A percentile compares a stretch with the other conserved stretches of the same genome.
Conservation (phyloP, 2,329 filamentous ascomycete species). For the Tolypocladium endophyticum region DNA sequence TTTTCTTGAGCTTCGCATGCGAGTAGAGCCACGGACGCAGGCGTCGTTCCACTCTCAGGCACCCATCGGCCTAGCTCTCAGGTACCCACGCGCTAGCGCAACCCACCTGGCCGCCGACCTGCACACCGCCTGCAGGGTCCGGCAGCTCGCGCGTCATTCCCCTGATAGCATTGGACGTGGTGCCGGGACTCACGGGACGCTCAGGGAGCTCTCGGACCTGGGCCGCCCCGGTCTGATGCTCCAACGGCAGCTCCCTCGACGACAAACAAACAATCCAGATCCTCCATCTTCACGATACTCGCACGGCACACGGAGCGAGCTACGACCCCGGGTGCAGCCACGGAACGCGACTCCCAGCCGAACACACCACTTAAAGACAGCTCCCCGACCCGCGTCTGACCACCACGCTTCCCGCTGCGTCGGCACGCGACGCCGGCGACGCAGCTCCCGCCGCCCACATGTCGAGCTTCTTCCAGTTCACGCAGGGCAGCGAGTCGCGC, state of each 20-base stretch:
- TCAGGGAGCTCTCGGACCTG: background rate
- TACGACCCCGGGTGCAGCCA: background rate
- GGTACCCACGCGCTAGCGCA: background rate
- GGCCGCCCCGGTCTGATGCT: background rate
- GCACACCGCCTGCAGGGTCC: background rate
- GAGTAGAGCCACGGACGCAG: no score
- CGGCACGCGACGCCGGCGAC: background rate
- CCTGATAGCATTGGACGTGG: background rate
- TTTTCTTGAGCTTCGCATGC: background rate
- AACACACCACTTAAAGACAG: background rate
- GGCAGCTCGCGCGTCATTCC: background rate
- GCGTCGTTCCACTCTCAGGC: background rate
- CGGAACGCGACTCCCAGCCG: background rate
- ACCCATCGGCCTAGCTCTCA: background rate
- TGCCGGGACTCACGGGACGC: background rate
- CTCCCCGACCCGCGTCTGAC: background rate
- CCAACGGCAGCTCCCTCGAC: background rate
- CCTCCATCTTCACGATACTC: background rate
- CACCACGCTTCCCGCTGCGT: background rate
- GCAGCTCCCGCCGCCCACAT: constrained; percentile 21
- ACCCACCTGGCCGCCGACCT: background rate
- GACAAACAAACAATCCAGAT: background rate
- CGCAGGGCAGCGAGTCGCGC: constrained; percentile 51
- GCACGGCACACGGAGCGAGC: background rate
- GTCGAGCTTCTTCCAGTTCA: constrained; percentile 59